These are phyloP conservation scores for Pichia paraexigua DNA, from an alignment of 805 yeast genomes.

Conservation along the genomic window DNA sequence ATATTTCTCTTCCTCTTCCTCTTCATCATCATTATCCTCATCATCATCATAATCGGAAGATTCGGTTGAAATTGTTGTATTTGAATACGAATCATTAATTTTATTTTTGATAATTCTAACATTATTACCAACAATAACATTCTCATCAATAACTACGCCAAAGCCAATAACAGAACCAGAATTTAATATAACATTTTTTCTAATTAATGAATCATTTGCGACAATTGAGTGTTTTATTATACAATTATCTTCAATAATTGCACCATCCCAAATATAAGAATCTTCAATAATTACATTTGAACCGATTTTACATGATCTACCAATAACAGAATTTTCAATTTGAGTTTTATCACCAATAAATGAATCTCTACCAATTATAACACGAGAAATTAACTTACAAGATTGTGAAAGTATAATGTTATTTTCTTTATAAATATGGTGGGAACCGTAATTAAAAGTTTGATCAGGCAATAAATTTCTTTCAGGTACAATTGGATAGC, in stretches of 20 bases:
- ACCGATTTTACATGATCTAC: slow-evolving; percentile 81
- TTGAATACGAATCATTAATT: slow-evolving; percentile 21
- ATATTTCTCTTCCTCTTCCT: slow-evolving; percentile 15
- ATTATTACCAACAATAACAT: slow-evolving; percentile 40
- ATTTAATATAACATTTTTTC: slow-evolving; percentile 40
- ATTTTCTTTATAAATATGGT: slow-evolving; percentile 83
- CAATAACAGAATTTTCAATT: slow-evolving; percentile 69
- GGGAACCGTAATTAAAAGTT: slow-evolving; percentile 70
- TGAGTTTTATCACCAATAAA: slow-evolving; percentile 66
- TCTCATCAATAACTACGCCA: slow-evolving; percentile 56
- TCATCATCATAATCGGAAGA: neutral
- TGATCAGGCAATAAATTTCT: slow-evolving; percentile 65
- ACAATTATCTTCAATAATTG: slow-evolving; percentile 59
- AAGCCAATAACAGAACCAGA: slow-evolving; percentile 79
- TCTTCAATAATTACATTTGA: slow-evolving; percentile 60
- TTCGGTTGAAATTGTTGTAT: slow-evolving; percentile 11
- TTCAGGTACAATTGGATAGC: slow-evolving; percentile 88
- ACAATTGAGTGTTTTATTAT: slow-evolving; percentile 56
- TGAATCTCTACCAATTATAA: slow-evolving; percentile 75
- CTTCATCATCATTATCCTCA: slow-evolving; percentile 8
- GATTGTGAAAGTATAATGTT: slow-evolving; percentile 88
- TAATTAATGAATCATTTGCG: slow-evolving; percentile 56
- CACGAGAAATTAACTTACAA: slow-evolving; percentile 73
- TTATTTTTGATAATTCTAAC: slow-evolving; percentile 46
- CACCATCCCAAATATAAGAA: slow-evolving; percentile 84